These are phyloP conservation scores for Penicillium sp. DNA, from an alignment of 2,329 filamentous ascomycete species.

Conservation along the genomic window DNA sequence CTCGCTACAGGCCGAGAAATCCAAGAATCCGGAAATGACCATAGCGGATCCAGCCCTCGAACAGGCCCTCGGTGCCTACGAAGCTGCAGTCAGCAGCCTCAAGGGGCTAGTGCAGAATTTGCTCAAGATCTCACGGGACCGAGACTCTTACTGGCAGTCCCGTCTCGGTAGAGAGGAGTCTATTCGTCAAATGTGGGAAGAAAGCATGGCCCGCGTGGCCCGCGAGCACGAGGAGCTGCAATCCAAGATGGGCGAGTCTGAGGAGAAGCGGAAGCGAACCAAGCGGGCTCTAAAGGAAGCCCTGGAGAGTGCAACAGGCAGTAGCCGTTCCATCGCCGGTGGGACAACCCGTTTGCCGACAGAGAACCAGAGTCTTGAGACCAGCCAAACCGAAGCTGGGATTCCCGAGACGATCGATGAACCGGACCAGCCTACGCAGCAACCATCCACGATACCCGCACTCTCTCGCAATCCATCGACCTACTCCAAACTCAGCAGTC, in stretches of 20 bases:
- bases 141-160: slow-evolving; percentile 96
- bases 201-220: slow-evolving; percentile 97
- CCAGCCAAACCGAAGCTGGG: slow-evolving; percentile 32
- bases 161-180: slow-evolving; percentile 86
- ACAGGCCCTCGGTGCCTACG: slow-evolving; percentile 80
- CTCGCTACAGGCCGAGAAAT: slow-evolving; percentile 71
- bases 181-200: slow-evolving; percentile 95
- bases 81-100: slow-evolving; percentile 82
- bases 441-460: slow-evolving; percentile 7
- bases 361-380: slow-evolving; percentile 29
- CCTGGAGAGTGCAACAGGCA: slow-evolving; percentile 57
- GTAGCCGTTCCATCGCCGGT: slow-evolving; percentile 37
- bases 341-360: slow-evolving; percentile 24
- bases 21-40: slow-evolving; percentile 65
- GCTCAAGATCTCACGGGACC: slow-evolving; percentile 85
- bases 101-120: slow-evolving; percentile 82
- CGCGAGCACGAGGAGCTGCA: slow-evolving; percentile 90
- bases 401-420: slow-evolving; percentile 10
- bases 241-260: slow-evolving; percentile 80
- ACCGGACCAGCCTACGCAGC: slow-evolving; percentile 11
- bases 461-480: slow-evolving; percentile 61
- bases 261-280: slow-evolving; percentile 83
- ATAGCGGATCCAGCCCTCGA: slow-evolving; percentile 74
- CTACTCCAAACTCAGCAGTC: slow-evolving; percentile 66
- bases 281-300: slow-evolving; percentile 87